phyloP scores from a whole-genome alignment of 1,284 basidiomycete species.

The Leccinum subatratum region DNA sequence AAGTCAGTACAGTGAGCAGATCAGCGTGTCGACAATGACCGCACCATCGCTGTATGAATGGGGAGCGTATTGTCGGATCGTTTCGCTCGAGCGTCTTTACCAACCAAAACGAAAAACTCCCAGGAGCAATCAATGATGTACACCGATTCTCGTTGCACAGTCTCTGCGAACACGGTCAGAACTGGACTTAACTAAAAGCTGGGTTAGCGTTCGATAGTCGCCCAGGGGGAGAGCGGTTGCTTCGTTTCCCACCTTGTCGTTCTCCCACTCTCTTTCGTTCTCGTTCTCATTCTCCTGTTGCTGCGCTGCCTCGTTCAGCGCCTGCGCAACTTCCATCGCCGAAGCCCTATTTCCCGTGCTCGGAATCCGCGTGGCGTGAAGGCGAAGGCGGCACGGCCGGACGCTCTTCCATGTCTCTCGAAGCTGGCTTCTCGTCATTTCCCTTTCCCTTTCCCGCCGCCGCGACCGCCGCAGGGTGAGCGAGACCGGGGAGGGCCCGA shows the following conservation, averaged over 20 bases:
- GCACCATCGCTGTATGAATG: slow-evolving; percentile 52
- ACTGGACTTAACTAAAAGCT: slow-evolving; percentile 30
- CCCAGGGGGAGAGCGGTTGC: not conserved
- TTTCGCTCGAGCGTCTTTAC: slow-evolving; percentile 53
- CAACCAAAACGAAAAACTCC: slow-evolving; percentile 76
- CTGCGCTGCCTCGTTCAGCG: slow-evolving; percentile 41
- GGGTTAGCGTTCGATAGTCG: slow-evolving; percentile 2
- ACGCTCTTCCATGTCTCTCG: slow-evolving; percentile 17
- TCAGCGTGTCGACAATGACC: slow-evolving; percentile 5
- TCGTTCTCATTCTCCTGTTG: slow-evolving; percentile 6
- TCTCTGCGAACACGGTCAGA: slow-evolving; percentile 25
- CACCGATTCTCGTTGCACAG: slow-evolving; percentile 38
- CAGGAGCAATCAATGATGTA: slow-evolving; percentile 69
- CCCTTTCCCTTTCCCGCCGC: slow-evolving; percentile 8
- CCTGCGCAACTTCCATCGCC: slow-evolving; percentile 73
- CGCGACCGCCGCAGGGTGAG: slow-evolving; percentile 13
- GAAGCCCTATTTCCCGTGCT: slow-evolving; percentile 65
- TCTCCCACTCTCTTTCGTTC: not conserved
- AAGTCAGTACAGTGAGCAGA: not conserved
- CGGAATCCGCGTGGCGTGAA: slow-evolving; percentile 50
- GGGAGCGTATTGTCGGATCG: slow-evolving; percentile 59
- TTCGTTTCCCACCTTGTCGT: not conserved
- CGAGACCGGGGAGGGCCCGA: slow-evolving; percentile 39
- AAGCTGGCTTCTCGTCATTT: slow-evolving; percentile 1
- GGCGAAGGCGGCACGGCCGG: slow-evolving; percentile 23